Percentiles rank a stretch among this genome's conserved stretches.
Conservation (phyloP, 2,329 filamentous ascomycete species). For the Seiridium unicorne region DNA sequence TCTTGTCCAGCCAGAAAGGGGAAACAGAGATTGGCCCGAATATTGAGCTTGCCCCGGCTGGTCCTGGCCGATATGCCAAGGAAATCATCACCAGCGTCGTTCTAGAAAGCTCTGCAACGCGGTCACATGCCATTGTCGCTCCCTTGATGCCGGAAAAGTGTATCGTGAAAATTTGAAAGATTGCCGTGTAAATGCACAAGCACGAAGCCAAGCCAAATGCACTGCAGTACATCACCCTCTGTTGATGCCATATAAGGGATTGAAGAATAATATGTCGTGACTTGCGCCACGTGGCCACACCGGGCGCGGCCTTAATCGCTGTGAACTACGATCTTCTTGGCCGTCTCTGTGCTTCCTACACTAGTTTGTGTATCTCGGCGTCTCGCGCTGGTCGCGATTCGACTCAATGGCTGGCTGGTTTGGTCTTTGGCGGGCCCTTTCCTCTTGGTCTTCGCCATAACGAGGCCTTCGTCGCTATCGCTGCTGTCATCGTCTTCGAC, state of each 20-base stretch:
- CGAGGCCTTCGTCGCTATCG: slow-evolving; percentile 53
- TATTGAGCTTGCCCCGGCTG: neutral
- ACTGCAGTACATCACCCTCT: neutral
- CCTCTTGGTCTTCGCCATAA: slow-evolving; percentile 54
- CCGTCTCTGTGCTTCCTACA: slow-evolving; percentile 61
- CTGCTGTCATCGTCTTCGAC: slow-evolving; percentile 45
- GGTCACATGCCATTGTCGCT: neutral
- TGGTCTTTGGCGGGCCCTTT: slow-evolving; percentile 30
- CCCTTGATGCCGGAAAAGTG: neutral
- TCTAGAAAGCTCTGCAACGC: neutral
- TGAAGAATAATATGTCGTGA: neutral
- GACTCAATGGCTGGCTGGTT: slow-evolving; percentile 26
- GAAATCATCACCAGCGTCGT: no score
- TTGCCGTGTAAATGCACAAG: neutral
- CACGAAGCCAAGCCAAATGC: neutral
- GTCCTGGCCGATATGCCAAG: neutral
- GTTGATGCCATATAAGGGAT: neutral
- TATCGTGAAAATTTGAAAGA: neutral
- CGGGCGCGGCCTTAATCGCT: slow-evolving; percentile 20
- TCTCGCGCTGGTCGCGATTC: slow-evolving; percentile 33
- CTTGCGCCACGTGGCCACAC: neutral
- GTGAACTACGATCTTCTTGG: slow-evolving; percentile 52
- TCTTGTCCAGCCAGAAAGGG: neutral
- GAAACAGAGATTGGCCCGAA: neutral
- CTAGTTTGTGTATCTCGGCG: slow-evolving; percentile 61